Evolutionary conservation across 805 yeast genomes (phyloP).

Genomic region (Hanseniaspora jakobsenii): DNA sequence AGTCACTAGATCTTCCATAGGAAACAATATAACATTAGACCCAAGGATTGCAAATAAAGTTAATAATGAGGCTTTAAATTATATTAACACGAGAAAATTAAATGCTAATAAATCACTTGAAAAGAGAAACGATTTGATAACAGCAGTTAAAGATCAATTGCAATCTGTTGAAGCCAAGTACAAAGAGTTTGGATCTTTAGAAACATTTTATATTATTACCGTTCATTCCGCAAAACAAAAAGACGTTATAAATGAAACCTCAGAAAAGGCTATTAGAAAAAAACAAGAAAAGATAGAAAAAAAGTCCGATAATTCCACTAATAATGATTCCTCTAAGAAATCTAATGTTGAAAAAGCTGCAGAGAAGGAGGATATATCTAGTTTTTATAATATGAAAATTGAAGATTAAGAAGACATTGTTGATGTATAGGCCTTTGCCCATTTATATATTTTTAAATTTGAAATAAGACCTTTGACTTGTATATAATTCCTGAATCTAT

Average conservation of each 20-base stretch:
- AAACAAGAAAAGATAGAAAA: neutral
- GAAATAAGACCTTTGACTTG: too few relatives aligned
- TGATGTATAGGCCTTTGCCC: too few relatives aligned
- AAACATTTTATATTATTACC: neutral
- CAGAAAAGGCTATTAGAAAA: neutral
- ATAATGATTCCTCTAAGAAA: too few relatives aligned
- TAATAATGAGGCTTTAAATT: neutral
- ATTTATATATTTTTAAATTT: too few relatives aligned
- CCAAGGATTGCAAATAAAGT: neutral
- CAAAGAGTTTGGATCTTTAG: neutral
- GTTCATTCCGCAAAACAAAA: neutral
- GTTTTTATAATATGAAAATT: slow-evolving; percentile 8
- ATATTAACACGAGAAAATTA: neutral
- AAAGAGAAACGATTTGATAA: neutral
- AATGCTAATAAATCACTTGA: neutral
- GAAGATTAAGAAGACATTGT: neutral
- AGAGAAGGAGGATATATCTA: neutral
- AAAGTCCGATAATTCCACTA: too few relatives aligned
- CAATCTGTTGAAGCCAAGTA: slow-evolving; percentile 2
- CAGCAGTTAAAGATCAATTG: neutral
- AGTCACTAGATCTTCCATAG: slow-evolving; percentile 1
- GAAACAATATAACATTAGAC: neutral
- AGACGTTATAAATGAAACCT: neutral
- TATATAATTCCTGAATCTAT: too few relatives aligned
- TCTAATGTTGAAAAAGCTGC: neutral